Evolutionary conservation across 768 basidiomycete genomes (phyloP).

Genomic region (Termitomyces heimii): DNA sequence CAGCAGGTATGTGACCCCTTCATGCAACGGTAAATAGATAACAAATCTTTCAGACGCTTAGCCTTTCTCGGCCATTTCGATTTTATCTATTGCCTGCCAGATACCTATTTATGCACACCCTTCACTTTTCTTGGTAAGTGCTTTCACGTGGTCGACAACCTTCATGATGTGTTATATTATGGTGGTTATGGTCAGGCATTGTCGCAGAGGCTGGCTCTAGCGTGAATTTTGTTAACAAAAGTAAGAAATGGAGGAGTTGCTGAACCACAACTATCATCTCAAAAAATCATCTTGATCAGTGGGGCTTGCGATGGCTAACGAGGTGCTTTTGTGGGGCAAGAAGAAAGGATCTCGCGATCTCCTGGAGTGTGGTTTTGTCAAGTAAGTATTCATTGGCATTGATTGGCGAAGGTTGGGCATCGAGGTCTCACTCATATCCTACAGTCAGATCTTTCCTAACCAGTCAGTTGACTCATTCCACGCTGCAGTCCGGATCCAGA

Average conservation of each 20-base stretch:
- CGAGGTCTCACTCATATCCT: neutral
- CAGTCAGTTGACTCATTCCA: conserved; percentile 51
- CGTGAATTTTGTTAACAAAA: conserved; percentile 60
- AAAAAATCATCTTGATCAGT: conserved; percentile 30
- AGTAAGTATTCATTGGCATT: conserved; percentile 32
- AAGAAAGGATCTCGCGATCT: conserved; percentile 58
- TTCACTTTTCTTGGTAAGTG: conserved; percentile 53
- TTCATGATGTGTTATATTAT: neutral
- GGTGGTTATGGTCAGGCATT: conserved; percentile 36
- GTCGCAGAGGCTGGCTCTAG: conserved; percentile 66
- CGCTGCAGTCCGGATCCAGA: conserved; percentile 36
- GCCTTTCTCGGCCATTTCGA: conserved; percentile 71
- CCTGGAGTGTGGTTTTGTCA: conserved; percentile 55
- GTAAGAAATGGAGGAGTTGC: conserved; percentile 26
- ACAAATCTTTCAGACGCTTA: conserved; percentile 13
- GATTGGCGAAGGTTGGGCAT: too few relatives aligned
- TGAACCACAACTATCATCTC: neutral
- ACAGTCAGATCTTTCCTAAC: conserved; percentile 54
- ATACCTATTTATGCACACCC: conserved; percentile 57
- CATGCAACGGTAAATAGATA: neutral
- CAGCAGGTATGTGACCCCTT: conserved; percentile 40
- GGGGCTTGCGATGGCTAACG: conserved; percentile 65
- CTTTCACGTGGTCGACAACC: conserved; percentile 19
- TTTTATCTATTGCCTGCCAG: conserved; percentile 62
- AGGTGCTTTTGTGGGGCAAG: conserved; percentile 65